A percentile compares a stretch with the other conserved stretches of the same genome.
Evolutionary conservation across 352 stramenopile genomes (phyloP).

Genomic region (Pythium folliculosum): DNA sequence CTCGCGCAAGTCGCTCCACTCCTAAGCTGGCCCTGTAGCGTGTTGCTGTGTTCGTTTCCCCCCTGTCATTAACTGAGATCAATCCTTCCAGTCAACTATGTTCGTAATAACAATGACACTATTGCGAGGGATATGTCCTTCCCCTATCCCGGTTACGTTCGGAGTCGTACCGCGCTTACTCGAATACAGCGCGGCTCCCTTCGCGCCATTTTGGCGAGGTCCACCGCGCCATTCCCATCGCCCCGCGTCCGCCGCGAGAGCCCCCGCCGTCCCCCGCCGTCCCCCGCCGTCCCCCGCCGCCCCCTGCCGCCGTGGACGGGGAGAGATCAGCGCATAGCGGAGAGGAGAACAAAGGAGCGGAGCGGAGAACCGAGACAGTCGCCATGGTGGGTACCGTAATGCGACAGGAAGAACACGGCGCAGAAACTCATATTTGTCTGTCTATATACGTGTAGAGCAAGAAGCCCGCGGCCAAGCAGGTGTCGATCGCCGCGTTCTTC

Average conservation of each 20-base stretch:
- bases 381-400: conserved; percentile 8
- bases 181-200: conserved; percentile 21
- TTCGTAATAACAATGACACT: background rate
- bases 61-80: too few relatives aligned
- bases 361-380: background rate
- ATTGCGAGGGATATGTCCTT: background rate
- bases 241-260: background rate
- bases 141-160: too few relatives aligned
- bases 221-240: conserved; percentile 10
- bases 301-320: background rate
- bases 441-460: conserved; percentile 17
- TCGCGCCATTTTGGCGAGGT: conserved; percentile 26
- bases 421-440: background rate
- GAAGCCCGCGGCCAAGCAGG: conserved; percentile 62
- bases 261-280: background rate
- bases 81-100: background rate
- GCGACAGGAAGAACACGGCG: too few relatives aligned
- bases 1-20: conserved; percentile 52
- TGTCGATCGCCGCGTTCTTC: conserved; percentile 80
- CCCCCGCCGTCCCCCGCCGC: background rate
- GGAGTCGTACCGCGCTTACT: background rate
- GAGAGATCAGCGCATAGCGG: background rate
- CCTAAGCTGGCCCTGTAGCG: conserved; percentile 6
- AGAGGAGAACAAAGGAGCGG: conserved; percentile 4
- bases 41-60: background rate